Evolutionary conservation across 2,329 filamentous ascomycete species (phyloP), one percentile per base, ranked within the genome.

Genomic region (Penicillium sp.): DNA sequence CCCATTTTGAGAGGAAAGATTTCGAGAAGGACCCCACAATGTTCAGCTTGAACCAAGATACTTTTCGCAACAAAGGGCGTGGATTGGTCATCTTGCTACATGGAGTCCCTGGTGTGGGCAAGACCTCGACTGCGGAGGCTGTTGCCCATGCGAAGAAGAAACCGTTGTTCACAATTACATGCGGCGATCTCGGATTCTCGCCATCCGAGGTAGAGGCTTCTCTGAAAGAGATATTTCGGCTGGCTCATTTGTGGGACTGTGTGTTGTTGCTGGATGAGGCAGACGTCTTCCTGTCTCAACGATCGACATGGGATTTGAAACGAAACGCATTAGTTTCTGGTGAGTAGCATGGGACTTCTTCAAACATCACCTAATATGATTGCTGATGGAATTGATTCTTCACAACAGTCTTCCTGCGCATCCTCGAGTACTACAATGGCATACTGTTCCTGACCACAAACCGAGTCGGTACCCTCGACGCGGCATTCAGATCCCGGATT

Each of bases 101-200:
- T 22, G 60, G 60, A 16, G 57, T 50, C 5, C 57, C 60, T 14
- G 60, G 60, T 1, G 54, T 58, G 5, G 60, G 57, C 13, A 61
- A 60, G 39, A 61, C 56, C 4, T 43, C 58, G 16, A 60, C 63
- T 33, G 60, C 54, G 19, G 59, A 67, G 51, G 39, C 54, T 37
- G 54, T 65, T 50, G 64, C 66, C 18, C 51, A 56, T 31, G 43
- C 54, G 14, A 40, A 54, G 27, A 57, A 69, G 41, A 79, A 78
- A 67, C 81, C 59, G 3, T 33, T 60, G 2, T 50, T 82, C 46
- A 73, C 76, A 7, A 81, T 84, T 31, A 31, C 31, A 2, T 31
- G 31, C 31, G 31, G 31, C 31, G 31, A 31, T 31, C 31, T 31
- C 31, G 31, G 31, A 31, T 31, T 31, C 7, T 31, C 31, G 7